These are phyloP conservation scores for Lenzites betulinus DNA, from an alignment of 768 basidiomycete genomes.

Conservation along the genomic window DNA sequence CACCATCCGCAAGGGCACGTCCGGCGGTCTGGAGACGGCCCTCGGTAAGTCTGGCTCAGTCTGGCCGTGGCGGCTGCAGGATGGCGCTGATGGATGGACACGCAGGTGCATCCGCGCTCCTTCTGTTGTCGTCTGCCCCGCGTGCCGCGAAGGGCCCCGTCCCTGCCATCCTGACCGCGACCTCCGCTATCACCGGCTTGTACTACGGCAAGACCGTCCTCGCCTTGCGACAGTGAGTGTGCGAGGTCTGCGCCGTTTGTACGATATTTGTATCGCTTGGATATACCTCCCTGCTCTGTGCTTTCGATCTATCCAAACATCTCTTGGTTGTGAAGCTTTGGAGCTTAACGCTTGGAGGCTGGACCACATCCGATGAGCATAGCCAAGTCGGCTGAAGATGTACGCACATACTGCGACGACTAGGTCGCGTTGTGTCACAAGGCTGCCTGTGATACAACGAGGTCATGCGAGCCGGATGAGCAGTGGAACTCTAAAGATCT, in stretches of 20 bases:
- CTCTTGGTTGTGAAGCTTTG: not conserved
- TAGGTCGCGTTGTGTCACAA: too few relatives aligned
- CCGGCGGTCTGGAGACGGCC: slow-evolving; percentile 77
- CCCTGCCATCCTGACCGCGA: slow-evolving; percentile 60
- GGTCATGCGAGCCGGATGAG: too few relatives aligned
- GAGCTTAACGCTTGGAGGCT: too few relatives aligned
- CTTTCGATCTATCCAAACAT: not conserved
- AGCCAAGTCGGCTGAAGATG: too few relatives aligned
- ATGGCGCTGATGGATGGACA: not conserved
- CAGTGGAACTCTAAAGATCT: too few relatives aligned
- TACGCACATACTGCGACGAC: too few relatives aligned
- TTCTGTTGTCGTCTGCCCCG: slow-evolving; percentile 74
- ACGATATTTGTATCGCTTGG: slow-evolving; percentile 10
- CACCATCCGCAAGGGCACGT: slow-evolving; percentile 67
- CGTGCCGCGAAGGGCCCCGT: slow-evolving; percentile 75
- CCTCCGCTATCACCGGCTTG: slow-evolving; percentile 57
- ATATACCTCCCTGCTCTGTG: not conserved
- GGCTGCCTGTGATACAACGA: too few relatives aligned
- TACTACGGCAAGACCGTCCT: slow-evolving; percentile 72
- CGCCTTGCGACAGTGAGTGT: slow-evolving; percentile 18
- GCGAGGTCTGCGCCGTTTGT: not conserved
- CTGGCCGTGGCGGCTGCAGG: not conserved
- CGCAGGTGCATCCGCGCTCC: slow-evolving; percentile 67
- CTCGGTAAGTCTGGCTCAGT: slow-evolving; percentile 50
- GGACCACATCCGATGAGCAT: too few relatives aligned